Base-by-base conservation (phyloP, 768 basidiomycete genomes). In the Lentinus brumalis region DNA sequence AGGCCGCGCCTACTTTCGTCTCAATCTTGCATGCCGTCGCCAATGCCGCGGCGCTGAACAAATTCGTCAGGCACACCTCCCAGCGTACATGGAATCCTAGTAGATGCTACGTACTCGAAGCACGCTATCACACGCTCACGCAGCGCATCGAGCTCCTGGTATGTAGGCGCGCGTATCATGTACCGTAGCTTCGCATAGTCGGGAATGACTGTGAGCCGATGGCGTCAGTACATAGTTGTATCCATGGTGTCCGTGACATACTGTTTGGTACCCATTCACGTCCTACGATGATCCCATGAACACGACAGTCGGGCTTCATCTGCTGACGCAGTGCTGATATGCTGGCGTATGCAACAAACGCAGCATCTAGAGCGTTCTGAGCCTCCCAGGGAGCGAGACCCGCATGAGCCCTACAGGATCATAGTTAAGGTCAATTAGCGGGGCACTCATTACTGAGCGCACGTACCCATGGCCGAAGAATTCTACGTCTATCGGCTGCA, bases 301-400 rank as follows among this genome's bases (percentile, higher is more conserved):
- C 79, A 26, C 94, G 87, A 64, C 88, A 83, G 49, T 87, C 84
- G 0, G 94, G 94, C 71, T 87, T 86, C 60, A 94, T 86, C 75
- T 96, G 94, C 72, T 96, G 94, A 12, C 94, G 83, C 50, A 96
- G 80, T 26, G 86, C 85, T 3, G 92, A 88, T 44, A 96, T 81
- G 50, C 83, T 81, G 8, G 87, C 85, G 71, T 96, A 95, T 0
- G 92, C 89, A 9, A 92, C 75, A 70, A 94, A 89, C 0, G 93
- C 93, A 0, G 94, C 94, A 68, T 96, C 94, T 46, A 93, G 81
- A 12, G 93, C 92, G 68, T 95, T 95, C 44, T 82, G 83, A 26
- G 89, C 93, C 73, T 95, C 91, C 89, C 93, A 94, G 4, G 92
- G 92, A 11, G 89, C 83, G 38, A 80, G 82, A n/a, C 86, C 87